Percentiles rank a stretch among this genome's conserved stretches.
Conservation (phyloP, 1,284 basidiomycete species). For the Sporisorium sorghi region DNA sequence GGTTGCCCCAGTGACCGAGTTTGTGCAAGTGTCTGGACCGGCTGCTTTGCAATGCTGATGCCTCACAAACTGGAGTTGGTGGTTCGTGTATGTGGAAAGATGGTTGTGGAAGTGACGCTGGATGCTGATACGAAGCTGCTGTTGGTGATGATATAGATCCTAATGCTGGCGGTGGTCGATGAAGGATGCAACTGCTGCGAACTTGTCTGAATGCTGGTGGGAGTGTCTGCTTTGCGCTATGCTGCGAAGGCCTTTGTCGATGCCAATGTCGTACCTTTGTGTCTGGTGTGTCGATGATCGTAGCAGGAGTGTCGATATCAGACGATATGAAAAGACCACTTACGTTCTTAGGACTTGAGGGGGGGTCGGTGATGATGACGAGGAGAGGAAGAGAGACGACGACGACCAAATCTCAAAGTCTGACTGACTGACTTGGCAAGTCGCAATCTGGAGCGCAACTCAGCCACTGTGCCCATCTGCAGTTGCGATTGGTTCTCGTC, state of each 20-base stretch:
- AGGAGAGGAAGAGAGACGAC: slow-evolving; percentile 40
- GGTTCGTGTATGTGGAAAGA: not conserved
- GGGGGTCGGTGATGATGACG: slow-evolving; percentile 48
- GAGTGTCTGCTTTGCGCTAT: not conserved
- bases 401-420: slow-evolving; percentile 46
- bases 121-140: too few species aligned
- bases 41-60: not conserved
- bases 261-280: slow-evolving; percentile 15
- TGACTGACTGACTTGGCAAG: slow-evolving; percentile 10
- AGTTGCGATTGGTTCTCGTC: too few species aligned
- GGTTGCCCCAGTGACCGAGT: not conserved
- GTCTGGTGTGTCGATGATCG: slow-evolving; percentile 1
- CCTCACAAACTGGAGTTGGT: not conserved
- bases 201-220: slow-evolving; percentile 2
- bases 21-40: not conserved
- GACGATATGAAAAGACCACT: slow-evolving; percentile 24
- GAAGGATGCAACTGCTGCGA: slow-evolving; percentile 3
- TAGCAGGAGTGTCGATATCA: slow-evolving; percentile 25
- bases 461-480: slow-evolving; percentile 14
- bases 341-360: slow-evolving; percentile 52
- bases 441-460: slow-evolving; percentile 4
- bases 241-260: not conserved
- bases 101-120: not conserved
- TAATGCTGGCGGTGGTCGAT: not conserved
- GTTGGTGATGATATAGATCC: not conserved